Base-by-base conservation (phyloP, 2,329 filamentous ascomycete genomes). In the Alternaria angustiovoidea region DNA sequence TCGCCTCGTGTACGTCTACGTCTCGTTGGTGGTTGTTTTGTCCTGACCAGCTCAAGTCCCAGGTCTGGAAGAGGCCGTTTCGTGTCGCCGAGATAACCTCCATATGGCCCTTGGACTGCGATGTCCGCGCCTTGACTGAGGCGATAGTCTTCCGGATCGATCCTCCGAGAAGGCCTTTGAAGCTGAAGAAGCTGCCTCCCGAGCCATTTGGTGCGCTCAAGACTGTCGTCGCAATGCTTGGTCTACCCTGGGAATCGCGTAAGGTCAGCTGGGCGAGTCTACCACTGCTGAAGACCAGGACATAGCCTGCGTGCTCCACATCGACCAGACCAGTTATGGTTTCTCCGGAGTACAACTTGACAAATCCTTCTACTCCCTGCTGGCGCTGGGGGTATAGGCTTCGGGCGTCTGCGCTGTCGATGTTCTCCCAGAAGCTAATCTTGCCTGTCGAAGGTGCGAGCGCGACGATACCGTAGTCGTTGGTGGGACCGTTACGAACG, bases 371-470 rank as follows among this genome's bases (percentile, higher is more conserved):
- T 16, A 96, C 87, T 16, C 92, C 92, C 65, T 89, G 90, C 66
- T 91, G 89, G 72, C 92, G 91, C 75, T 96, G 91, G 66, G 91
- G 90, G 72, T 94, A 91, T 41, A 96, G 87, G 64, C 91, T 92
- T 56, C 96, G 85, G 1, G 92, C 93, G 39, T 93, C 91, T 9
- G 93, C 93, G 77, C 89, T 93, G 57, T 94, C 93, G 64, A 98
- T 91, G 39, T 93, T 96, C 76, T 98, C 95, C 93, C 95, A 98
- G 78, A 95, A 98, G 44, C 92, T 89, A 53, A 98, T 88, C 77
- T 90, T 94, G 53, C 95, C 95, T 49, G 86, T 93, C 18, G 87
- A 87, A 12, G 94, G 91, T 81, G 94, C 92, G 38, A 98, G 85
- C 38, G 97, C 87, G 28, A 99, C 88, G 38, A 99, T 85, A 2